Percentiles rank a stretch among this genome's conserved stretches.
phyloP scores from a whole-genome alignment of 2,329 filamentous ascomycete genomes.

The Alternaria sp. region DNA sequence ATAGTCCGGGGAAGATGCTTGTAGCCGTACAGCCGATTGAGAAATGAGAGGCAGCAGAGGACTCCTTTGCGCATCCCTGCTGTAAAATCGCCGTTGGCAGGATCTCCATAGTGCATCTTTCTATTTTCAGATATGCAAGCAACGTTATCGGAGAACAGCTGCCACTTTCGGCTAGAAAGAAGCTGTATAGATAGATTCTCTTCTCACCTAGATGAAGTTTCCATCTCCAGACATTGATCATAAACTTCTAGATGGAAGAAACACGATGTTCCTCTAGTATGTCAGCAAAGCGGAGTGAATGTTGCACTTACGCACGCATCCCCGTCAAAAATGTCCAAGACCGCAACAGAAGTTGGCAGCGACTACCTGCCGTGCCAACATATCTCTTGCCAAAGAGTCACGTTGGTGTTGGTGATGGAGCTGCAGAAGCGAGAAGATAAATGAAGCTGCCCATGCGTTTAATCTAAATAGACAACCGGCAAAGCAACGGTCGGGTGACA shows the following conservation, averaged over 20 bases:
- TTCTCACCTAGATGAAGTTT: background rate
- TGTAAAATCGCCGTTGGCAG: constrained; percentile 6
- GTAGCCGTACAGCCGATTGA: background rate
- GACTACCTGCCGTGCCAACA: background rate
- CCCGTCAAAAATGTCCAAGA: no score
- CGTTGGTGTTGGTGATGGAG: constrained; percentile 1
- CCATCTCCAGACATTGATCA: no score
- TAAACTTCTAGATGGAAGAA: no score
- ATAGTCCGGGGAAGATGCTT: background rate
- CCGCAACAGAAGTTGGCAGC: no score
- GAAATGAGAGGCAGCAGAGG: background rate
- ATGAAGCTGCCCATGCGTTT: constrained; percentile 16
- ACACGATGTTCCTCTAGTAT: no score
- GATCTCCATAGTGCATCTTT: constrained; percentile 19
- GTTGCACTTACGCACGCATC: no score
- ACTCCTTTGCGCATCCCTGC: constrained; percentile 8
- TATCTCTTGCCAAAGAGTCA: background rate
- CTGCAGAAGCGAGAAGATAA: constrained; percentile 19
- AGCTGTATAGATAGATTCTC: background rate
- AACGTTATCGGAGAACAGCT: background rate
- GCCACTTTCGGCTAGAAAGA: no score
- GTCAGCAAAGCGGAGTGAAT: no score
- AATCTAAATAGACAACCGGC: constrained; percentile 29
- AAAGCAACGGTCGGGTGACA: constrained; percentile 14
- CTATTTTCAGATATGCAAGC: constrained; percentile 11